Evolutionary conservation across 1,139 yeast species (phyloP).

Genomic region (Protomyces lactucae-debilis): DNA sequence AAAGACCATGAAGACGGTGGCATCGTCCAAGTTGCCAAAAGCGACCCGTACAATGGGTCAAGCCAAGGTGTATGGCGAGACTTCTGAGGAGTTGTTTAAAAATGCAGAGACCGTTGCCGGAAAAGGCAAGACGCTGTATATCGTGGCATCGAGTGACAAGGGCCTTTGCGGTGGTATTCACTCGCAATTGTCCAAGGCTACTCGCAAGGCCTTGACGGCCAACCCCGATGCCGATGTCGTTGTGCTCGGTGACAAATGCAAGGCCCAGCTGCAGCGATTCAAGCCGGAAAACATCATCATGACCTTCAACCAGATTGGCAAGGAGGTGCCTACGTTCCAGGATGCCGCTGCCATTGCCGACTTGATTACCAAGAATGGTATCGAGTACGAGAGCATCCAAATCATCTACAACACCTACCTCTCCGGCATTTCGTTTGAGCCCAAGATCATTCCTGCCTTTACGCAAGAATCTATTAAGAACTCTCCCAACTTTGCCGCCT

Average conservation of each 20-base stretch:
- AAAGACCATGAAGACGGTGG: slow-evolving; percentile 99
- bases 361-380: slow-evolving; percentile 59
- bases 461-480: slow-evolving; percentile 68
- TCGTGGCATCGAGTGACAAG: slow-evolving; percentile 93
- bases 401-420: slow-evolving; percentile 82
- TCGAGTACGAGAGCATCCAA: slow-evolving; percentile 67
- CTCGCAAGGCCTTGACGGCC: slow-evolving; percentile 51
- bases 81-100: slow-evolving; percentile 72
- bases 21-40: slow-evolving; percentile 91
- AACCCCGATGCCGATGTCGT: slow-evolving; percentile 72
- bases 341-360: slow-evolving; percentile 89
- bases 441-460: slow-evolving; percentile 63
- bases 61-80: slow-evolving; percentile 77
- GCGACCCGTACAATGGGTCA: slow-evolving; percentile 94
- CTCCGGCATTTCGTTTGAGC: slow-evolving; percentile 86
- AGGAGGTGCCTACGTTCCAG: slow-evolving; percentile 88
- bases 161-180: slow-evolving; percentile 99
- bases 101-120: slow-evolving; percentile 69
- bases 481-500: slow-evolving; percentile 82
- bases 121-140: slow-evolving; percentile 60
- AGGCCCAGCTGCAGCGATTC: slow-evolving; percentile 81
- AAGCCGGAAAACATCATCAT: slow-evolving; percentile 64
- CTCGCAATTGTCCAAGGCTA: slow-evolving; percentile 84
- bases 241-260: slow-evolving; percentile 90
- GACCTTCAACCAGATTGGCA: slow-evolving; percentile 86